Evolutionary conservation across 345 rosid species (phyloP).

Genomic region (Pelargonium nanum): DNA sequence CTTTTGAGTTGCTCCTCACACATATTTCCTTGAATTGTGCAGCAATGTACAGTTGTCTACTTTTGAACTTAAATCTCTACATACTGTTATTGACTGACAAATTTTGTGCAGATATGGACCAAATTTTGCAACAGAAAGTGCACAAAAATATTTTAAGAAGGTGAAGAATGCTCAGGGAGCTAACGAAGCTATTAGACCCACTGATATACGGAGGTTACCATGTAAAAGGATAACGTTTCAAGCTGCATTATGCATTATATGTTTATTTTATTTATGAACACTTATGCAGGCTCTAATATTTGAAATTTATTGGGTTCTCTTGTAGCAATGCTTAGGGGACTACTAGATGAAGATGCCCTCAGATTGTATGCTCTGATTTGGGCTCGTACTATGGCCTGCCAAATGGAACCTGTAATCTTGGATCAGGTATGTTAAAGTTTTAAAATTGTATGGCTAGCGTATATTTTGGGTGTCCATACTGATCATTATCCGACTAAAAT

Average conservation of each 20-base stretch:
- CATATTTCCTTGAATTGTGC: neutral
- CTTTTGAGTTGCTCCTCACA: neutral
- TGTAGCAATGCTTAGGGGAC: conserved; percentile 53
- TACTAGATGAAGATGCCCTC: conserved; percentile 80
- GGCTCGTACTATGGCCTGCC: conserved; percentile 93
- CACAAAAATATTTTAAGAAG: conserved; percentile 76
- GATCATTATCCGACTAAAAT: neutral
- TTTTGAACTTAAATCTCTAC: neutral
- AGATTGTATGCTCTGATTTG: conserved; percentile 86
- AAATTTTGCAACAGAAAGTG: conserved; percentile 42
- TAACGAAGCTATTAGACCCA: conserved; percentile 98
- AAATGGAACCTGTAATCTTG: conserved; percentile 68
- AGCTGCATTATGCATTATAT: neutral
- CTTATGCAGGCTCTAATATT: neutral
- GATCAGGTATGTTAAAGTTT: conserved; percentile 49
- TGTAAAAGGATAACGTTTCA: conserved; percentile 33
- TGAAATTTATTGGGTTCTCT: neutral
- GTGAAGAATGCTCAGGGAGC: conserved; percentile 99
- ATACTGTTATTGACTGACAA: neutral
- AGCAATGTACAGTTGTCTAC: neutral
- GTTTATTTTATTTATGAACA: too few species aligned
- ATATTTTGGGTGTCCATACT: neutral
- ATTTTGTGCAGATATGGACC: conserved; percentile 56
- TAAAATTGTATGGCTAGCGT: neutral
- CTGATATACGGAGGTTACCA: conserved; percentile 65